These are phyloP conservation scores for Cotoneaster glaucophyllus DNA, from an alignment of 306 rosid genomes.

Conservation along the genomic window DNA sequence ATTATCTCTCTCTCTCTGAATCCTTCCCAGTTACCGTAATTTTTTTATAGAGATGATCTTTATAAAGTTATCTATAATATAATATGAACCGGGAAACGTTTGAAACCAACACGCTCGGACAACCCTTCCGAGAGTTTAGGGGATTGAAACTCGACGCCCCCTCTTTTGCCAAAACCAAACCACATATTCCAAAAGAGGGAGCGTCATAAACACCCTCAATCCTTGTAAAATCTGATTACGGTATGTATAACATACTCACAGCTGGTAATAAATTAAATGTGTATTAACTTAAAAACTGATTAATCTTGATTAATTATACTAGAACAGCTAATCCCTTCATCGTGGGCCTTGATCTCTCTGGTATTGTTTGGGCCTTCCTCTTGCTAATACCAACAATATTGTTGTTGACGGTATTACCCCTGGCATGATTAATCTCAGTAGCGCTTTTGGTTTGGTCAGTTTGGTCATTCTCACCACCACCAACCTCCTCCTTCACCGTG, in stretches of 20 bases:
- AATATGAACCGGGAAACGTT: too few relatives aligned
- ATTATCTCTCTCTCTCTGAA: neutral
- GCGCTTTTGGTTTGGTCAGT: neutral
- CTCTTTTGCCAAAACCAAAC: too few relatives aligned
- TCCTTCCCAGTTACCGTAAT: neutral
- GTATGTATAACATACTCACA: neutral
- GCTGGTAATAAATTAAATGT: too few relatives aligned
- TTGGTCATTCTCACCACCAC: neutral
- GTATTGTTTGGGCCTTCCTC: conserved; percentile 50
- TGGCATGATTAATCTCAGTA: neutral
- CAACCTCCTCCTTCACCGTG: neutral
- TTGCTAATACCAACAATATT: conserved; percentile 26
- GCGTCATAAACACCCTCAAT: too few relatives aligned
- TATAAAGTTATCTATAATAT: too few relatives aligned
- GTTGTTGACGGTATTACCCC: neutral
- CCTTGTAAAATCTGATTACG: neutral
- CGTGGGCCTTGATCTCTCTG: conserved; percentile 58
- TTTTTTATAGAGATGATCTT: too few relatives aligned
- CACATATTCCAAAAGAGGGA: too few relatives aligned
- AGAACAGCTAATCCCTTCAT: conserved; percentile 35
- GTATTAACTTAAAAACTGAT: too few relatives aligned
- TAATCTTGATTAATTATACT: conserved; percentile 1
- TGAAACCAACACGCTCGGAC: too few relatives aligned
- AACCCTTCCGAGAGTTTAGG: too few relatives aligned
- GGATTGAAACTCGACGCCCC: too few relatives aligned